Evolutionary conservation across 116 monocot species (phyloP).

Genomic region (Posidonia oceanica): DNA sequence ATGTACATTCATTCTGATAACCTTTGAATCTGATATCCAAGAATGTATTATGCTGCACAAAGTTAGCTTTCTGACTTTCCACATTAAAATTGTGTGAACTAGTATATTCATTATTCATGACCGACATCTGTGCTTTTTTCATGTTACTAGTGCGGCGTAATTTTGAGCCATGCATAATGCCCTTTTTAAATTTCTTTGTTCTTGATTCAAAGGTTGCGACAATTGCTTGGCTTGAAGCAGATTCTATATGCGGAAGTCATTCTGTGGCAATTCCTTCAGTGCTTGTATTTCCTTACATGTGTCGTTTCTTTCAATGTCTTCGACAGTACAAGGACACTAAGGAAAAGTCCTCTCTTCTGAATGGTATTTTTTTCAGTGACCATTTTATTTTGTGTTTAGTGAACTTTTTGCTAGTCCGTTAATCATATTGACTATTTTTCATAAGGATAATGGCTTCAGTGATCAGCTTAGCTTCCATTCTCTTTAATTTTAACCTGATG

Average conservation of each 20-base stretch:
- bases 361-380: constrained; percentile 31
- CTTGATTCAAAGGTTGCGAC: constrained; percentile 66
- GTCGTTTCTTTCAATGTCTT: constrained; percentile 86
- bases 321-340: constrained; percentile 88
- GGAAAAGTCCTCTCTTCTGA: constrained; percentile 77
- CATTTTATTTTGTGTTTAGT: neutral
- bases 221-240: constrained; percentile 99
- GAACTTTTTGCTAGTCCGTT: neutral
- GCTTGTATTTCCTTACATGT: constrained; percentile 86
- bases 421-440: neutral
- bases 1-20: too few relatives aligned
- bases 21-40: too few relatives aligned
- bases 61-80: too few relatives aligned
- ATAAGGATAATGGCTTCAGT: too few relatives aligned
- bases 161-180: too few relatives aligned
- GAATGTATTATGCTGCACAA: too few relatives aligned
- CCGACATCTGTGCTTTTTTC: too few relatives aligned
- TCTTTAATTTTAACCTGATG: neutral
- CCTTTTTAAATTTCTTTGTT: neutral
- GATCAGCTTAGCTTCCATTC: neutral
- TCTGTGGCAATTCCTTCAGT: constrained; percentile 78
- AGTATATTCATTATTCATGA: too few relatives aligned
- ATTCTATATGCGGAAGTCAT: constrained; percentile 94
- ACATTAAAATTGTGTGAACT: too few relatives aligned
- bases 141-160: too few relatives aligned